Base-by-base conservation (phyloP, 129 eudicot species). In the Arctium lappa region DNA sequence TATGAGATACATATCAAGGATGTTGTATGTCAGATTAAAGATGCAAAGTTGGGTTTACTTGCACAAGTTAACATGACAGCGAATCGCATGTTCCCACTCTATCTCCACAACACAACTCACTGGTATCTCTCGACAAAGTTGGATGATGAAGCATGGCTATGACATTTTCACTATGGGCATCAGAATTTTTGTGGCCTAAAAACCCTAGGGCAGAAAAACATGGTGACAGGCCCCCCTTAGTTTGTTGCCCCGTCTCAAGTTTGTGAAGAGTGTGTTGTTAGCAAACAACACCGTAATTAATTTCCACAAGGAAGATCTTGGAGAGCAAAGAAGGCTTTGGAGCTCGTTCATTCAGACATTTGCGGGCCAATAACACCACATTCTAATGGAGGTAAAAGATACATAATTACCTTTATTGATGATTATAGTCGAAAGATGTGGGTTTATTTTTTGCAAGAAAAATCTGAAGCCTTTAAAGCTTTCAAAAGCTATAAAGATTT, bases 251-350 rank as follows among this genome's bases (percentile, higher is more conserved):
- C 80, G 1, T 76, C 40, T 30, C 70, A 76, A 29, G 71, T 77
- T 77, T 77, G 40, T 77, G 70, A 77, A 77, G 80, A 27, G 15
- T 77, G 71, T 77, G 40, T 77, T 42, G 48, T 42, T 42, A 42
- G 48, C 48, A 42, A 42, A 42, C 48, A 42, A 42, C 48, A 42
- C 48, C 62, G 34, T 77, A 8, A 2, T 53, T 44, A 29, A 77
- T 46, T 77, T 38, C 42, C 29, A n/a, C 22, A 77, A 48, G 72
- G 44, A 11, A 77, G 48, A 39, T 48, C 42, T 0, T 77, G 42
- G 80, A 50, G 40, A 53, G 80, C 71, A 77, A 50, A 77, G n/a
- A 32, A 48, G 11, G 42, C 48, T 0, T 8, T 77, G 39, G 70
- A 48, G 69, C n/a, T 46, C 1, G 72, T 77, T 30, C 72, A 50